These are phyloP conservation scores for Grifola frondosa DNA, from an alignment of 1,284 basidiomycete species.

Conservation along the genomic window DNA sequence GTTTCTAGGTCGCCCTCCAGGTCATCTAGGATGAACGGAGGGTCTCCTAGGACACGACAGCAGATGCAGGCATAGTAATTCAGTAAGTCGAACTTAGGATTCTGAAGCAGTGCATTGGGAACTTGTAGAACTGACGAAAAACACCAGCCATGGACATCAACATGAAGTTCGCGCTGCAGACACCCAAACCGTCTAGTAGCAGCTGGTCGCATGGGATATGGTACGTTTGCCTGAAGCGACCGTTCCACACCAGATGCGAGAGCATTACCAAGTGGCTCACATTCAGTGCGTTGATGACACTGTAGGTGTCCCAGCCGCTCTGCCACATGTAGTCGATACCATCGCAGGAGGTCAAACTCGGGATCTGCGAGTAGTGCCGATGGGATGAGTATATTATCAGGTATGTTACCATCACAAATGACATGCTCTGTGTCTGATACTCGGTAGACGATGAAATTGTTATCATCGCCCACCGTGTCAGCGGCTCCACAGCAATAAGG, in stretches of 20 bases:
- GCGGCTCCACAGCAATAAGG: constrained; percentile 1
- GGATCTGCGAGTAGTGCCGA: neutral
- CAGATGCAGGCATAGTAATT: constrained; percentile 7
- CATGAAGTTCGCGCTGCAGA: neutral
- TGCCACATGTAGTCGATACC: constrained; percentile 4
- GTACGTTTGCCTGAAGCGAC: neutral
- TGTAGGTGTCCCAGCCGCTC: too few relatives aligned
- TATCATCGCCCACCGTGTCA: too few relatives aligned
- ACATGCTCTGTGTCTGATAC: too few relatives aligned
- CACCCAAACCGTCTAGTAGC: neutral
- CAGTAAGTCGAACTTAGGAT: constrained; percentile 8
- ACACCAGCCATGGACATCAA: constrained; percentile 6
- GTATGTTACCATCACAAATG: too few relatives aligned
- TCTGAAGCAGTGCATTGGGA: neutral
- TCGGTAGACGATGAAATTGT: too few relatives aligned
- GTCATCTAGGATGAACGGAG: neutral
- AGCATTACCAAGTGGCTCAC: constrained; percentile 3
- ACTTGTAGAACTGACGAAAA: neutral
- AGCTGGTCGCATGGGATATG: neutral
- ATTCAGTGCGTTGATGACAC: too few relatives aligned
- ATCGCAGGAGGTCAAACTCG: constrained; percentile 3
- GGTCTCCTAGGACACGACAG: neutral
- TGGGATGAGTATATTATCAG: constrained; percentile 3
- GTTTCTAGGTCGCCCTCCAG: constrained; percentile 6
- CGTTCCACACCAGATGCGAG: neutral